These are phyloP conservation scores for Cudoniella acicularis DNA, from an alignment of 495 filamentous ascomycete species.

Conservation along the genomic window DNA sequence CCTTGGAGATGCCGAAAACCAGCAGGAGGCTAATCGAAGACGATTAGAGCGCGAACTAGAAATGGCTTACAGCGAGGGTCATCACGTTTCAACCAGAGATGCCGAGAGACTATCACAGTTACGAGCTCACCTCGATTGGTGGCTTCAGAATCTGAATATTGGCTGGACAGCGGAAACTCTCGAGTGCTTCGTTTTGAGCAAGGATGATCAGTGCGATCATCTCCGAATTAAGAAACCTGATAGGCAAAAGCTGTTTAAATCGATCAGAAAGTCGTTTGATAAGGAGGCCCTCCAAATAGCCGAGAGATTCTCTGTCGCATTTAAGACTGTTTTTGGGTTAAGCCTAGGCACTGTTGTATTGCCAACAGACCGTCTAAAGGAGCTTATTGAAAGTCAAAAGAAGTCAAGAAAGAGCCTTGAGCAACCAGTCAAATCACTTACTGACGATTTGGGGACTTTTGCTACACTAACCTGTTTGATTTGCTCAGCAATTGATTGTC, in stretches of 20 bases:
- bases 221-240: background rate
- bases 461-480: slow-evolving; percentile 19
- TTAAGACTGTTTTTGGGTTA: slow-evolving; percentile 11
- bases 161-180: slow-evolving; percentile 7
- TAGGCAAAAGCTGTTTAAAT: background rate
- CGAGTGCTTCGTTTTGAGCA: slow-evolving; percentile 6
- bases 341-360: slow-evolving; percentile 10
- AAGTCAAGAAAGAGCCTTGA: slow-evolving; percentile 3
- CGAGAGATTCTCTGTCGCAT: slow-evolving; percentile 9
- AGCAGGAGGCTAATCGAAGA: background rate
- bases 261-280: background rate
- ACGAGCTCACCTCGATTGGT: slow-evolving; percentile 11
- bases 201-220: background rate
- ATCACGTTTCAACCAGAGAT: slow-evolving; percentile 4
- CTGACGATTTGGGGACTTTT: slow-evolving; percentile 17
- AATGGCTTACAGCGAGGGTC: slow-evolving; percentile 4
- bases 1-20: slow-evolving; percentile 6
- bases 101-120: slow-evolving; percentile 7
- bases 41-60: slow-evolving; percentile 17
- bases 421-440: background rate
- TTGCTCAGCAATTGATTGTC: slow-evolving; percentile 20
- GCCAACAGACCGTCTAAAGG: slow-evolving; percentile 12
- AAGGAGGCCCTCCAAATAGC: background rate
- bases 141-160: slow-evolving; percentile 18
- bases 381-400: slow-evolving; percentile 10